Evolutionary conservation across 176 grass and related monocot genomes (phyloP).

Genomic region (Zizania latifolia): DNA sequence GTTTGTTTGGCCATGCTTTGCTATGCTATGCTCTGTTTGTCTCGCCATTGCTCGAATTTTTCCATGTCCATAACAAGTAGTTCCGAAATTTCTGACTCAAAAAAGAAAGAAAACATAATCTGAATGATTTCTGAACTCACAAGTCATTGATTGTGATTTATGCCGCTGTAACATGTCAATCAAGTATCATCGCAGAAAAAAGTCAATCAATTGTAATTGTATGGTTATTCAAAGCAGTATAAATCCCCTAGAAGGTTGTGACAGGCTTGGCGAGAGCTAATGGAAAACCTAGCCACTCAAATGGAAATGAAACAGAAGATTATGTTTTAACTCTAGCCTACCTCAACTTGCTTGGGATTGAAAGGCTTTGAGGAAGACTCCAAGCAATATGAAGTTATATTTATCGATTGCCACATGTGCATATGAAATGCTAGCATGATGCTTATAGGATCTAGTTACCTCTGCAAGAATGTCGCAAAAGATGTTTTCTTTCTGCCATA

Average conservation of each 20-base stretch:
- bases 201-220: too few species aligned
- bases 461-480: neutral
- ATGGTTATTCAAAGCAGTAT: neutral
- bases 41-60: neutral
- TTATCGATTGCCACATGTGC: neutral
- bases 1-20: slow-evolving; percentile 7
- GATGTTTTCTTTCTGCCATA: neutral
- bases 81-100: neutral
- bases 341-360: too few species aligned
- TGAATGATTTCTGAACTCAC: neutral
- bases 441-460: slow-evolving; percentile 1
- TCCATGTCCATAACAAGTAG: neutral
- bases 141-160: neutral
- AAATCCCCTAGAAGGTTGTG: too few species aligned
- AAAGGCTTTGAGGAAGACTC: too few species aligned
- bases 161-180: neutral
- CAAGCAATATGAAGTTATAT: too few species aligned
- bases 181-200: too few species aligned
- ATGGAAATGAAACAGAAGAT: too few species aligned
- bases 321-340: too few species aligned
- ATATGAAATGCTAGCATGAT: neutral
- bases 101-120: neutral
- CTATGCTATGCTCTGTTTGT: neutral
- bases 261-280: too few species aligned
- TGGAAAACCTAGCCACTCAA: too few species aligned